Conservation (phyloP, 1,284 basidiomycete species). For the Retiboletus fuscus region DNA sequence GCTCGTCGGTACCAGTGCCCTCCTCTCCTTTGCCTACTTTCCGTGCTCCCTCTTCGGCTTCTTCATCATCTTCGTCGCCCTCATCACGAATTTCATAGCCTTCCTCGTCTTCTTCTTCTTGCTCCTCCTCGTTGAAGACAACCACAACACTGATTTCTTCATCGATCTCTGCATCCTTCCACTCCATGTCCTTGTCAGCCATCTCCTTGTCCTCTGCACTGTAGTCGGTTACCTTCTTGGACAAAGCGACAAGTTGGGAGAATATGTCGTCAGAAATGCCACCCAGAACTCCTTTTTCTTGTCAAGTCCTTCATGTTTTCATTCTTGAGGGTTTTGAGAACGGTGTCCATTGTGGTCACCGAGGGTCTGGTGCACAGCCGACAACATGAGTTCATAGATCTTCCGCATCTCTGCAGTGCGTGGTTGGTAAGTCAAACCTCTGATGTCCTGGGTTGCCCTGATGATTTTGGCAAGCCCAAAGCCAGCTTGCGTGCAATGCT, state of each 20-base stretch:
- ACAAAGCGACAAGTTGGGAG: slow-evolving; percentile 86
- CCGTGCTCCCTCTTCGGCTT: slow-evolving; percentile 60
- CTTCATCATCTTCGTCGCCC: slow-evolving; percentile 60
- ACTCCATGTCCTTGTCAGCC: slow-evolving; percentile 80
- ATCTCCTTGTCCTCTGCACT: slow-evolving; percentile 86
- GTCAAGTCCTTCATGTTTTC: too few species aligned
- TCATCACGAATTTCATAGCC: too few species aligned
- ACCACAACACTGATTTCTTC: slow-evolving; percentile 96
- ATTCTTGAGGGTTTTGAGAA: too few species aligned
- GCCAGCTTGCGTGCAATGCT: slow-evolving; percentile 65
- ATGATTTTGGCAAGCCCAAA: slow-evolving; percentile 90
- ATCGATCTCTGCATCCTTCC: slow-evolving; percentile 86
- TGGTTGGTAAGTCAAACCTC: too few species aligned
- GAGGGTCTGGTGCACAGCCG: too few species aligned
- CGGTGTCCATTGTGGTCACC: too few species aligned
- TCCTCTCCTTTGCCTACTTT: too few species aligned
- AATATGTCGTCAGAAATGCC: slow-evolving; percentile 82
- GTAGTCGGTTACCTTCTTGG: slow-evolving; percentile 98
- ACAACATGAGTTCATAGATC: too few species aligned
- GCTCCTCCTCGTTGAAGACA: slow-evolving; percentile 95
- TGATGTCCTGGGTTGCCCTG: slow-evolving; percentile 92
- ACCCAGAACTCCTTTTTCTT: too few species aligned
- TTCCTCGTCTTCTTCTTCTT: slow-evolving; percentile 86
- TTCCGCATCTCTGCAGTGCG: too few species aligned
- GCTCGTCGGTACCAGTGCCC: too few species aligned